Conservation (phyloP, 2,329 filamentous ascomycete species). For the Allantophomopsis cytisporea region DNA sequence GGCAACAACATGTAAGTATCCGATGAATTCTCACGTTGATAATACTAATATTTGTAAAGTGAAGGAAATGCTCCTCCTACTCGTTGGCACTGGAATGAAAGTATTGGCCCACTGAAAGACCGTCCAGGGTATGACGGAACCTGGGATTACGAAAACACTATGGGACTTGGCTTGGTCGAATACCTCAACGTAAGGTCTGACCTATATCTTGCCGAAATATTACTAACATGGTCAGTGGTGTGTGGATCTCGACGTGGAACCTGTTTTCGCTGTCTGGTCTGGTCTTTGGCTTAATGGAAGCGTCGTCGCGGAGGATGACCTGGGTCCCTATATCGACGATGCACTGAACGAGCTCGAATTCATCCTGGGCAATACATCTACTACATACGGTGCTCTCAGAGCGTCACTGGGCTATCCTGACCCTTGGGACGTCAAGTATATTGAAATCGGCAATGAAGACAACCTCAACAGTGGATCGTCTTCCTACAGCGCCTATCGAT, state of each 20-base stretch:
- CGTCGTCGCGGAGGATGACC: conserved; percentile 24
- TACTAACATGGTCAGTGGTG: conserved; percentile 20
- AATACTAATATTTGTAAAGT: conserved; percentile 10
- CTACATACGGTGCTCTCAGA: conserved; percentile 28
- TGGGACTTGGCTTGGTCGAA: conserved; percentile 36
- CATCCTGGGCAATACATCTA: conserved; percentile 26
- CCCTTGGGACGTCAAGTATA: conserved; percentile 33
- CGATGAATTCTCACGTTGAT: no score
- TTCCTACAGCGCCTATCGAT: conserved; percentile 24
- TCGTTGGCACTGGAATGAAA: conserved; percentile 23
- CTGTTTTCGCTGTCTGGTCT: conserved; percentile 31
- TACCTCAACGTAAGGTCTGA: conserved; percentile 22
- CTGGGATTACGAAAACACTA: conserved; percentile 28
- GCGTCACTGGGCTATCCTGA: conserved; percentile 32
- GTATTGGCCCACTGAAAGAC: conserved; percentile 23
- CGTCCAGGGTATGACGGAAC: conserved; percentile 22
- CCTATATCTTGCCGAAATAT: no score
- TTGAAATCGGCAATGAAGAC: conserved; percentile 28
- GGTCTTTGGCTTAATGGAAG: conserved; percentile 28
- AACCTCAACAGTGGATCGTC: conserved; percentile 25
- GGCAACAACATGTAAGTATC: conserved; percentile 42
- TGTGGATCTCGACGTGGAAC: conserved; percentile 29
- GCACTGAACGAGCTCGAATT: conserved; percentile 37
- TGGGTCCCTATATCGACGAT: conserved; percentile 30
- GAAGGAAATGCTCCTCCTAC: conserved; percentile 12